Evolutionary conservation across 2,329 filamentous ascomycete species (phyloP).

Genomic region (Blastomyces gilchristii): DNA sequence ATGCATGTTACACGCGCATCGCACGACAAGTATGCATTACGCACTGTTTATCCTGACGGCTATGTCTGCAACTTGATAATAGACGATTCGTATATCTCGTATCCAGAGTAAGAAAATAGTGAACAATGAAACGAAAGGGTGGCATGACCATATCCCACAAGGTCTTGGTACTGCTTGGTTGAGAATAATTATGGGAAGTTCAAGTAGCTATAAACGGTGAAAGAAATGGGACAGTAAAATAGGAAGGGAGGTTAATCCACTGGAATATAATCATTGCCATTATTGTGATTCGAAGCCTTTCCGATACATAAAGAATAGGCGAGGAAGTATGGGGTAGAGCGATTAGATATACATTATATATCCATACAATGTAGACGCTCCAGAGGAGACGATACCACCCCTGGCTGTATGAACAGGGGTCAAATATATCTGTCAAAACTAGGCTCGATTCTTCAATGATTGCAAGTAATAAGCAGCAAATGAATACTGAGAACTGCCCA

Average conservation of each 20-base stretch:
- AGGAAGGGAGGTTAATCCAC: too few species aligned
- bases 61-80: background rate
- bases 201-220: background rate
- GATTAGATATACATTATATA: background rate
- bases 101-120: background rate
- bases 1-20: background rate
- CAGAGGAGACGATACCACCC: background rate
- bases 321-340: background rate
- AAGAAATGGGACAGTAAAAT: background rate
- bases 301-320: background rate
- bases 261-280: too few species aligned
- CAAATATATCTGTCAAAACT: background rate
- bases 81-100: background rate
- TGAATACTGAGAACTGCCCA: background rate
- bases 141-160: background rate
- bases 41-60: too few species aligned
- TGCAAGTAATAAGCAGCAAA: background rate
- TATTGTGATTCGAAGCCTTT: background rate
- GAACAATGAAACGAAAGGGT: background rate
- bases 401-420: background rate
- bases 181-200: background rate
- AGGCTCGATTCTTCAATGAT: background rate
- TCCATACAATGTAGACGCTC: background rate
- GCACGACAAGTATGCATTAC: background rate
- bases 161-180: background rate